A percentile compares a stretch with the other conserved stretches of the same genome.
phyloP scores from a whole-genome alignment of 2,329 filamentous ascomycete species.

The Emmonsiellopsis sp. region DNA sequence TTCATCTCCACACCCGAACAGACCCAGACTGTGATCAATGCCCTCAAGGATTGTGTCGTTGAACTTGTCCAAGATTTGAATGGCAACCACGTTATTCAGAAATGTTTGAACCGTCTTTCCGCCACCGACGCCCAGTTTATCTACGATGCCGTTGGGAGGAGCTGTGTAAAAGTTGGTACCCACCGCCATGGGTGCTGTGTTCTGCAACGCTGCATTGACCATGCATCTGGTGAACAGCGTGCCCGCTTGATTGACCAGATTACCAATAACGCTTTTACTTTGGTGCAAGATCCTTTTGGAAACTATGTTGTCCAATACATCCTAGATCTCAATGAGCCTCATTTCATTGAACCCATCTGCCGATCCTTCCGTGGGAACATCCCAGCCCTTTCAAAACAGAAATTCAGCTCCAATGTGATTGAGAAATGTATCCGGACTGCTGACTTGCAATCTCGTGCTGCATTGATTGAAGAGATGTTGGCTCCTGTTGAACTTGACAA shows the following conservation, averaged over 20 bases:
- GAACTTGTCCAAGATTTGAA: slow-evolving; percentile 95
- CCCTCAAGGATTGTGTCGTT: slow-evolving; percentile 75
- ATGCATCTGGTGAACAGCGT: slow-evolving; percentile 85
- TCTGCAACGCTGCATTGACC: slow-evolving; percentile 94
- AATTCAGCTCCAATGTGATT: slow-evolving; percentile 98
- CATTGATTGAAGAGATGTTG: slow-evolving; percentile 77
- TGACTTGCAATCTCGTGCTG: slow-evolving; percentile 61
- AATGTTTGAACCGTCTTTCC: slow-evolving; percentile 91
- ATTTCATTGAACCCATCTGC: slow-evolving; percentile 84
- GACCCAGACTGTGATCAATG: slow-evolving; percentile 76
- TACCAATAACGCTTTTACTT: slow-evolving; percentile 73
- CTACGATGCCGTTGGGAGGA: slow-evolving; percentile 80
- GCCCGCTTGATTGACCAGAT: slow-evolving; percentile 77
- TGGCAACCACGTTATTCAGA: slow-evolving; percentile 98
- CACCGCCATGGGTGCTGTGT: slow-evolving; percentile 98
- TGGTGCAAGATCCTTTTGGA: slow-evolving; percentile 94
- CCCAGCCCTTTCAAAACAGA: slow-evolving; percentile 74
- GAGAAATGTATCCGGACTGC: slow-evolving; percentile 92
- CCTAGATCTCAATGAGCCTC: slow-evolving; percentile 78
- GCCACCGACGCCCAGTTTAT: slow-evolving; percentile 87
- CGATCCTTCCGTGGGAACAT: slow-evolving; percentile 67
- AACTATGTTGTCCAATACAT: slow-evolving; percentile 99
- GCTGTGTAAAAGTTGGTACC: slow-evolving; percentile 86
- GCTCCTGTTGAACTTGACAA: slow-evolving; percentile 65
- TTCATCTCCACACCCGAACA: slow-evolving; percentile 81